These are phyloP conservation scores for Tremella mesenterica DNA, from an alignment of 768 basidiomycete species.

Conservation along the genomic window DNA sequence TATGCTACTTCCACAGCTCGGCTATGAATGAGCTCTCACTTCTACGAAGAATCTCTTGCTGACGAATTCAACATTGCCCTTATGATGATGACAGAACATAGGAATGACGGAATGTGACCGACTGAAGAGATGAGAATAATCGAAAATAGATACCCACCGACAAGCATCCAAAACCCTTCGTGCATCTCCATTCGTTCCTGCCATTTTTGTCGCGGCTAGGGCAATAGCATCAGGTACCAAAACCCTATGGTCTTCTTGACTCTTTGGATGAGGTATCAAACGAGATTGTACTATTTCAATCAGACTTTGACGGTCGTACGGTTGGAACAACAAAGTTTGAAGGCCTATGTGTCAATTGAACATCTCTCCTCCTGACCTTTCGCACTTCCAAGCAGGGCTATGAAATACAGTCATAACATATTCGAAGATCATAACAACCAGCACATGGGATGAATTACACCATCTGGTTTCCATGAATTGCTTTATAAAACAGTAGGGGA, in stretches of 20 bases:
- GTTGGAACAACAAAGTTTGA: constrained; percentile 55
- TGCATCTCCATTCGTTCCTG: constrained; percentile 85
- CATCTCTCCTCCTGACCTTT: no score
- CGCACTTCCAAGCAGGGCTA: no score
- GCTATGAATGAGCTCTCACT: constrained; percentile 45
- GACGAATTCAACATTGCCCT: not conserved
- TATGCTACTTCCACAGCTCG: constrained; percentile 72
- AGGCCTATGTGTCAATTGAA: constrained; percentile 24
- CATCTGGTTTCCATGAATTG: no score
- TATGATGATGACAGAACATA: not conserved
- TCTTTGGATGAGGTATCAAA: constrained; percentile 50
- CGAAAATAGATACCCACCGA: constrained; percentile 55
- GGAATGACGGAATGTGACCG: no score
- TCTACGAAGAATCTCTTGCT: not conserved
- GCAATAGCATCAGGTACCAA: constrained; percentile 66
- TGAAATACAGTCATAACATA: not conserved
- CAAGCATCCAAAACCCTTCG: constrained; percentile 87
- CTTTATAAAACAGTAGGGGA: no score
- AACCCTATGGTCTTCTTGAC: constrained; percentile 50
- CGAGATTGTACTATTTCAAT: constrained; percentile 79
- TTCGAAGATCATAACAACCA: no score
- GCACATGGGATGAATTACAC: no score
- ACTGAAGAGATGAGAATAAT: not conserved
- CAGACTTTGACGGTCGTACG: constrained; percentile 65
- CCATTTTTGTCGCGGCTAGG: constrained; percentile 71